A percentile compares a stretch with the other conserved stretches of the same genome.
phyloP scores from a whole-genome alignment of 306 rosid genomes.

The Pyrus bretschneideri region DNA sequence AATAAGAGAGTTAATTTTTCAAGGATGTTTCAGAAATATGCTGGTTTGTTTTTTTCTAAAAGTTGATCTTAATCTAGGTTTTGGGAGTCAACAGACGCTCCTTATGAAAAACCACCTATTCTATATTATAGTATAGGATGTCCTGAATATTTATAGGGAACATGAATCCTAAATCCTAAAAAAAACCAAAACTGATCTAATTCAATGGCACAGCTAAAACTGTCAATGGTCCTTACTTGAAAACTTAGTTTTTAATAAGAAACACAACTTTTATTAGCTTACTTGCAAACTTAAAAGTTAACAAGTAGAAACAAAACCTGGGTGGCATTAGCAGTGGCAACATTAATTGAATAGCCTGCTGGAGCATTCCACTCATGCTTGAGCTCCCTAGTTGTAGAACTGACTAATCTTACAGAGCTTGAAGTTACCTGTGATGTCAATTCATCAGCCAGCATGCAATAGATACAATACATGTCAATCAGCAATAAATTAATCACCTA shows the following conservation, averaged over 20 bases:
- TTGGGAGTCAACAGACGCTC: background rate
- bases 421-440: constrained; percentile 61
- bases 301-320: constrained; percentile 53
- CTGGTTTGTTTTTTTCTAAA: background rate
- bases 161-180: background rate
- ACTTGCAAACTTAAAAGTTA: background rate
- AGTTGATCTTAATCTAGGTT: background rate
- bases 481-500: background rate
- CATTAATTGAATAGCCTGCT: constrained; percentile 71
- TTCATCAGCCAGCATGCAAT: constrained; percentile 13
- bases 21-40: background rate
- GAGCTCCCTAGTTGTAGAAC: constrained; percentile 76
- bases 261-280: background rate
- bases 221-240: background rate
- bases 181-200: background rate
- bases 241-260: background rate
- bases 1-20: background rate
- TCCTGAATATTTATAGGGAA: background rate
- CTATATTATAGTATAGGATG: background rate
- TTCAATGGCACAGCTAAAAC: background rate
- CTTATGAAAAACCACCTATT: background rate
- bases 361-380: constrained; percentile 83
- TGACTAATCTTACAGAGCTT: constrained; percentile 72
- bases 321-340: constrained; percentile 92
- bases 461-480: background rate